Percentiles rank a stretch among this genome's conserved stretches.
Evolutionary conservation across 495 filamentous ascomycete genomes (phyloP).

Genomic region (Annulohypoxylon nitens): DNA sequence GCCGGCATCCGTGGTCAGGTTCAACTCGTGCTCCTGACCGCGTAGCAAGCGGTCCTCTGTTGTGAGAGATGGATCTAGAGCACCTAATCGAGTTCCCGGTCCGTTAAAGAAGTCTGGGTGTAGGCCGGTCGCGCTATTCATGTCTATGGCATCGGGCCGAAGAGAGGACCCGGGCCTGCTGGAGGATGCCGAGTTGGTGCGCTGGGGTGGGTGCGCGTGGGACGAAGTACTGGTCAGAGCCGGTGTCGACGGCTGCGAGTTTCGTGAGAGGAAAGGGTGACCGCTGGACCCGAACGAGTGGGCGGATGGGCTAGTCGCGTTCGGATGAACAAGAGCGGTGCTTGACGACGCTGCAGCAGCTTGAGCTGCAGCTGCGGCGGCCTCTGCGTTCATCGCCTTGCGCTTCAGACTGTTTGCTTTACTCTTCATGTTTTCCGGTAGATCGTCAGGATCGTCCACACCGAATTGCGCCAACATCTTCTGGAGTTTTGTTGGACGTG

Average conservation of each 20-base stretch:
- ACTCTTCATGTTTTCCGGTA: conserved; percentile 81
- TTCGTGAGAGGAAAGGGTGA: conserved; percentile 55
- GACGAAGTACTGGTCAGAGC: conserved; percentile 49
- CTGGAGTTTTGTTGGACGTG: conserved; percentile 95
- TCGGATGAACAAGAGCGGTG: conserved; percentile 43
- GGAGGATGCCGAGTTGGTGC: conserved; percentile 49
- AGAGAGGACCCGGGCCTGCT: conserved; percentile 52
- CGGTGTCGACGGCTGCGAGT: conserved; percentile 58
- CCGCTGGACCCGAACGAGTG: conserved; percentile 50
- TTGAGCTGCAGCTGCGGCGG: conserved; percentile 48
- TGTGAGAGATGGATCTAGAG: conserved; percentile 51
- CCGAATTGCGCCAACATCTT: conserved; percentile 92
- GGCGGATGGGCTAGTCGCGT: conserved; percentile 53
- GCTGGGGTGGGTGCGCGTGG: conserved; percentile 53
- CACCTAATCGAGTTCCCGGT: conserved; percentile 52
- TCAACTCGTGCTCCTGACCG: conserved; percentile 52
- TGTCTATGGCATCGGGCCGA: conserved; percentile 52
- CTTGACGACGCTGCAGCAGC: conserved; percentile 45
- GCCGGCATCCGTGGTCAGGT: conserved; percentile 49
- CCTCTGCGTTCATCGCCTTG: conserved; percentile 64
- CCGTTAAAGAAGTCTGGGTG: conserved; percentile 55
- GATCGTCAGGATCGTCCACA: conserved; percentile 86
- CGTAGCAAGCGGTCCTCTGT: conserved; percentile 59
- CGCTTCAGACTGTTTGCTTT: conserved; percentile 77
- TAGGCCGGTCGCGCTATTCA: conserved; percentile 45